phyloP scores from a whole-genome alignment of 2,329 filamentous ascomycete species.

The Pleurostoma richardsiae region DNA sequence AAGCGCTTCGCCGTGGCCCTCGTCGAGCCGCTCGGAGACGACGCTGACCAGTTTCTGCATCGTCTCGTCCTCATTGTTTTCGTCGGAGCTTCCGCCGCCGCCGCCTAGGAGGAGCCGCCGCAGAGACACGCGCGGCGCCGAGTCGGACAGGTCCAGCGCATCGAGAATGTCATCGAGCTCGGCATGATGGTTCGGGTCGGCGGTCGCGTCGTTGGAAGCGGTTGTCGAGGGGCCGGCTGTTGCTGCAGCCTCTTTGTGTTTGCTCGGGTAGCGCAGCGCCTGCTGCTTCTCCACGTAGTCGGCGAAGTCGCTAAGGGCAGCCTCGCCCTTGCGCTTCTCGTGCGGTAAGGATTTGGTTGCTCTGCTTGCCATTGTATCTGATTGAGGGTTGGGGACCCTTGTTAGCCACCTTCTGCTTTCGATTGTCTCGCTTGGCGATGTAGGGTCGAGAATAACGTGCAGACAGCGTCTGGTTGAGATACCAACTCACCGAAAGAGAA shows the following conservation, averaged over 20 bases:
- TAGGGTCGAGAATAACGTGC: too few relatives aligned
- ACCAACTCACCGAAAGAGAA: too few relatives aligned
- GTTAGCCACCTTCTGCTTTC: too few relatives aligned
- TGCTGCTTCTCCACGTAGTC: slow-evolving; percentile 97
- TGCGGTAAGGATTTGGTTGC: slow-evolving; percentile 60
- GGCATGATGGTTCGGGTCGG: slow-evolving; percentile 53
- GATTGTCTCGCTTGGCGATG: too few relatives aligned
- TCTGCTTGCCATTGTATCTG: slow-evolving; percentile 44
- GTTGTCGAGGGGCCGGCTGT: slow-evolving; percentile 14
- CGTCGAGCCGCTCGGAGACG: slow-evolving; percentile 64
- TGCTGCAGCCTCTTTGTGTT: slow-evolving; percentile 11
- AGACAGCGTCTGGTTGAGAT: too few relatives aligned
- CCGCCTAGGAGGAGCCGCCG: slow-evolving; percentile 69
- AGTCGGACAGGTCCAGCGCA: slow-evolving; percentile 75
- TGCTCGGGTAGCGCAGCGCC: slow-evolving; percentile 56
- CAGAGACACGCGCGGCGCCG: slow-evolving; percentile 60
- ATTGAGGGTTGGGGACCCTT: too few relatives aligned
- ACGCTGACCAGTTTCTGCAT: slow-evolving; percentile 59
- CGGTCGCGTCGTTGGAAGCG: slow-evolving; percentile 19
- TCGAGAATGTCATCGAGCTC: slow-evolving; percentile 92
- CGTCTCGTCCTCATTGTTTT: slow-evolving; percentile 49
- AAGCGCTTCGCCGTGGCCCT: slow-evolving; percentile 83
- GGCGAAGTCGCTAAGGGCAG: slow-evolving; percentile 90
- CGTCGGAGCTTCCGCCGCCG: slow-evolving; percentile 31
- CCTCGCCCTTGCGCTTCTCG: slow-evolving; percentile 82